Evolutionary conservation across 2,329 filamentous ascomycete species (phyloP), one percentile per base, ranked within the genome.

Genomic region (Fusarium mundagurra): DNA sequence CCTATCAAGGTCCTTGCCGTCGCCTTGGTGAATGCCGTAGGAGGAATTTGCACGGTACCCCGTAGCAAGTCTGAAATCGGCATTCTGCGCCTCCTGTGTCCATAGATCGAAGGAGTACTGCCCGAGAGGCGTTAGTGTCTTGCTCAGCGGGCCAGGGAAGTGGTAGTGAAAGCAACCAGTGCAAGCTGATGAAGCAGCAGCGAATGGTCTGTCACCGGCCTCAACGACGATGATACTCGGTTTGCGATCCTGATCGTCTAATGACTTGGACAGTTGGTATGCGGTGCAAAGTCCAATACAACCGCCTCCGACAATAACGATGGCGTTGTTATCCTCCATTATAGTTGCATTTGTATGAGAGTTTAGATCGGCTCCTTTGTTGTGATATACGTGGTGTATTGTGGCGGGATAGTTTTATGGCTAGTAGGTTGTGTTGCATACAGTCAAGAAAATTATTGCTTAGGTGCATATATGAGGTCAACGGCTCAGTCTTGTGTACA

Each of bases 161-260:
- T 36, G 9, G 17, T 27, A 36, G 12, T 53, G 50, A 20, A 53
- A 53, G 3, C 50, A 36, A 6, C 33, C 50, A 4, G 50, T 53
- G 33, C 33, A 53, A 36, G 48, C 22, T 13, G 48, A 51, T 3
- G 31, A 53, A 53, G 48, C 48, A 18, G 31, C 31, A 7, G n/a
- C 11, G 12, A 53, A 36, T 24, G 48, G 31, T 24, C 6, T 20
- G 4, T 20, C 31, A 1, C 12, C 2, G 0, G 48, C 48, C 1
- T 51, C 48, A 3, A 27, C n/a, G 0, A 51, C 17, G 5, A 51
- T 24, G n/a, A 51, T 36, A 3, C 1, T 17, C 8, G 22, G 20
- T 18, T 33, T n/a, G 11, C 14, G 27, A 0, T 13, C 29, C 29
- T 50, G 16, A 4, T 17, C 4, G 6, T 8, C 22, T 10, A 50